Evolutionary conservation across 768 basidiomycete genomes (phyloP), one percentile per base, ranked within the genome.

Genomic region (Leccinum subtestaceum): DNA sequence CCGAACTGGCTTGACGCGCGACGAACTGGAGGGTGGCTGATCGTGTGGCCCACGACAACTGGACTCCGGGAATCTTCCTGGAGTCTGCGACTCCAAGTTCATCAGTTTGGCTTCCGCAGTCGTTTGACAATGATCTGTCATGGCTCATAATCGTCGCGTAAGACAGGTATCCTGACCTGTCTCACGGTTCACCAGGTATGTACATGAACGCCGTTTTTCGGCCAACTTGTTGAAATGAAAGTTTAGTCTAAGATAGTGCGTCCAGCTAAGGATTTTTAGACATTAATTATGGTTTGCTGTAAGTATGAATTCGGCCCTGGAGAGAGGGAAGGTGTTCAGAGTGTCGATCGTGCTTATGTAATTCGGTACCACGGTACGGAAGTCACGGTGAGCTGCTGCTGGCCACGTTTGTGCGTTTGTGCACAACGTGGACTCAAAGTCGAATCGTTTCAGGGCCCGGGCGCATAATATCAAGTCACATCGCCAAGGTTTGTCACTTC

Each of bases 401-500:
- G 19, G 55, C 65, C 63, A 71, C 68, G 63, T 54, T 43, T 45
- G 32, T 40, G 54, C 68, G 63, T 54, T 43, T 45, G 32, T 36
- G 54, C 21, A 23, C 68, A 68, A 68, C 66, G 64, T 63, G 69
- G 59, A 23, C 43, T 29, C 51, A 60, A 60, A 62, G 56, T 66
- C 29, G 54, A 47, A 40, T 58, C 54, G 38, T 59, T 67, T 65
- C 60, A 69, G 67, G 67, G 32, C 65, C 52, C 53, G 27, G 62
- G 68, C 66, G 68, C 60, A 60, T 45, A 45, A 45, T 71, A 72
- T 55, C 66, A 61, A 65, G 56, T 70, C 61, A 63, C 66, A 66
- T 60, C 60, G 61, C 65, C 53, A 58, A 64, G 43, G 60, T 59
- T 13, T 50, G 46, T 49, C 60, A 54, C 63, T 66, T 63, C 57